Evolutionary conservation across 129 eudicot genomes (phyloP), one percentile per base, ranked within the genome.

Genomic region (Scalesia atractyloides): DNA sequence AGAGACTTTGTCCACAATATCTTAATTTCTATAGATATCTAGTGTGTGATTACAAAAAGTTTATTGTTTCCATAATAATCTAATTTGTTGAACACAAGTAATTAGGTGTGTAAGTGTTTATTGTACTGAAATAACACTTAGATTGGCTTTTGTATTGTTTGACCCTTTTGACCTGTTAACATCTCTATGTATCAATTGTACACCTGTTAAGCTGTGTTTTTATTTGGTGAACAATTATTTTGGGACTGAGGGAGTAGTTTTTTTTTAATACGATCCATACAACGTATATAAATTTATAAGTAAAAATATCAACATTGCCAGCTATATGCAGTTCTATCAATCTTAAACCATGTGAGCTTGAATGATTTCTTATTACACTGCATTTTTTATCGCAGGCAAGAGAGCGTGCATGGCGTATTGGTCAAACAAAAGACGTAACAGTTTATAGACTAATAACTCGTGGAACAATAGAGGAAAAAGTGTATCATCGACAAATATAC

Each of bases 381-480:
- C n/a, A 13, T 74, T 72, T 53, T 48, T 68, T 30, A 73, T 69
- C 59, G 73, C 91, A 93, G 97, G 98, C 98, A 16, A 84, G 98
- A 76, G 98, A 90, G 80, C 98, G 98, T 79, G 98, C 97, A 65
- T 94, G 98, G 98, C 97, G 98, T 72, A 88, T 94, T 83, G 98
- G 98, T 54, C 98, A 94, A 82, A 88, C 58, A 82, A 86, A 85
- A 71, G 98, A 94, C 70, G 98, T 94, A 41, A 90, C 89, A 5
- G 67, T 94, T 36, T 94, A 85, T 70, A 86, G 98, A 74, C 80
- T 94, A 77, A 94, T 94, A 15, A 94, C 97, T 5, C 97, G 97
- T 56, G 98, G 98, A 67, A 90, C 98, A 34, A 94, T 90, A 39
- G 98, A 94, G 71, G 98, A 94, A 82, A 94, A 94, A 76, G 98